Evolutionary conservation across 345 rosid species (phyloP).

Genomic region (Eucalyptus fibrosa): DNA sequence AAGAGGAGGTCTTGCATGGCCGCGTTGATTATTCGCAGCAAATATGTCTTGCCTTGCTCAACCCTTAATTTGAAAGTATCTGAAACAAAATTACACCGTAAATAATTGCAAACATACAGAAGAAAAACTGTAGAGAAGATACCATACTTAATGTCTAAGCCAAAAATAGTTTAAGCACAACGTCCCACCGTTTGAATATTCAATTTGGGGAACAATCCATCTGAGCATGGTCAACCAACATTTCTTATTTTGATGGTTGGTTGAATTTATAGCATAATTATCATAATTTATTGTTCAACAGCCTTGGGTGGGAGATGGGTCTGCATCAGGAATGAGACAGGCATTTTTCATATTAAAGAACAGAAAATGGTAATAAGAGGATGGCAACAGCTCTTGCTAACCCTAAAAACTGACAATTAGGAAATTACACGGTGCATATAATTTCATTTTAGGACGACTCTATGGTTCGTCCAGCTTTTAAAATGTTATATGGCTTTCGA

Average conservation of each 20-base stretch:
- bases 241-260: not conserved
- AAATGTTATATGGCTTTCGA: not conserved
- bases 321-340: not conserved
- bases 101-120: not conserved
- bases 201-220: not conserved
- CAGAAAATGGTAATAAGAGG: not conserved
- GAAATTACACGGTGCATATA: too few relatives aligned
- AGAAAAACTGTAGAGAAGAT: not conserved
- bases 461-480: not conserved
- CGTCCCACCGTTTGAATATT: not conserved
- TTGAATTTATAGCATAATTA: not conserved
- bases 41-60: slow-evolving; percentile 16
- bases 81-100: not conserved
- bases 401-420: too few relatives aligned
- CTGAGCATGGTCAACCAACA: not conserved
- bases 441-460: too few relatives aligned
- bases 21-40: slow-evolving; percentile 18
- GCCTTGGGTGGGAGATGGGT: not conserved
- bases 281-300: not conserved
- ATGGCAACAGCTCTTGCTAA: not conserved
- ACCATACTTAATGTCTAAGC: not conserved
- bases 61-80: slow-evolving; percentile 5
- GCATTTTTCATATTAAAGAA: not conserved
- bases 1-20: slow-evolving; percentile 17
- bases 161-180: not conserved